Conservation (phyloP, 2,329 filamentous ascomycete species). For the Arachnomyces sp. region DNA sequence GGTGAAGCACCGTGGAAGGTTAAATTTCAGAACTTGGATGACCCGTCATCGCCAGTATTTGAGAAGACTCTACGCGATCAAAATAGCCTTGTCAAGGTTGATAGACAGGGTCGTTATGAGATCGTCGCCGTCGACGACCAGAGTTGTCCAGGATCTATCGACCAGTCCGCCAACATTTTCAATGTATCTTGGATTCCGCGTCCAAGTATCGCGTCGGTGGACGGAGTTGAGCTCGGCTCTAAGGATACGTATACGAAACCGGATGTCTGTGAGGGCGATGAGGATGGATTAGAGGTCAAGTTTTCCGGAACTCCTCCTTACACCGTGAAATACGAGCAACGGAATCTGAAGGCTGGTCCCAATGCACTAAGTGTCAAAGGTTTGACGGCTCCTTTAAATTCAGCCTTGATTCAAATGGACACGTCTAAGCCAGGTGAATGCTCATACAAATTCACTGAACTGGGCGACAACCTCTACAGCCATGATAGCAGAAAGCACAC, state of each 20-base stretch:
- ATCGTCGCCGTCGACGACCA: constrained; percentile 68
- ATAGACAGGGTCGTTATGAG: constrained; percentile 65
- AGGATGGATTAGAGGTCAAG: constrained; percentile 75
- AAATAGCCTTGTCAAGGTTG: constrained; percentile 63
- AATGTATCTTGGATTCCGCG: constrained; percentile 77
- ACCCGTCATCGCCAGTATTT: constrained; percentile 39
- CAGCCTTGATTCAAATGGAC: constrained; percentile 75
- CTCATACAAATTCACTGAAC: constrained; percentile 72
- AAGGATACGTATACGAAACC: constrained; percentile 58
- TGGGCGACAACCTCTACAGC: constrained; percentile 81
- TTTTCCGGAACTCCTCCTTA: constrained; percentile 77
- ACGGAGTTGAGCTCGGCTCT: constrained; percentile 39
- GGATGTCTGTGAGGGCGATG: constrained; percentile 87
- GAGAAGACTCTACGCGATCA: constrained; percentile 43
- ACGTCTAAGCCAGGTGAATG: constrained; percentile 75
- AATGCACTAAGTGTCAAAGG: constrained; percentile 59
- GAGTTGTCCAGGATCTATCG: constrained; percentile 73
- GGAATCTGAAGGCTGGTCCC: constrained; percentile 59
- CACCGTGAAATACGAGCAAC: constrained; percentile 71
- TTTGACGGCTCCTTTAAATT: constrained; percentile 66
- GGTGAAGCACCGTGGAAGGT: constrained; percentile 80
- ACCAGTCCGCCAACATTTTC: constrained; percentile 64
- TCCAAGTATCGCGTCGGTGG: constrained; percentile 59
- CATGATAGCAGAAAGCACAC: constrained; percentile 57
- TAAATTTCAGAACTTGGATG: constrained; percentile 61